Evolutionary conservation across 2,329 filamentous ascomycete species (phyloP).

Genomic region (Talaromyces sp.): DNA sequence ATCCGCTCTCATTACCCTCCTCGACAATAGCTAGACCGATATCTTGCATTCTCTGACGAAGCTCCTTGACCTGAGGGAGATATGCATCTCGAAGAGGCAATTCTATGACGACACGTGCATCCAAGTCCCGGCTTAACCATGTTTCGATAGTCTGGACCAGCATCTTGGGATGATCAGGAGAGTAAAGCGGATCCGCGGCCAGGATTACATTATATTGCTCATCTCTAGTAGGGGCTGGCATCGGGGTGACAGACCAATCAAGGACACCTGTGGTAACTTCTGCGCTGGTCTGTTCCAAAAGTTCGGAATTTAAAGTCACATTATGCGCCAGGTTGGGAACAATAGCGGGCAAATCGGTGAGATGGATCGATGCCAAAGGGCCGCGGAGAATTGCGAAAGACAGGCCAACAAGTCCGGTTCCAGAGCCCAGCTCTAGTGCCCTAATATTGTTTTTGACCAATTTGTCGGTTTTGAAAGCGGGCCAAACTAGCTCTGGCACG

Average conservation of each 20-base stretch:
- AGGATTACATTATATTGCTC: slow-evolving; percentile 61
- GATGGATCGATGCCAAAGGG: slow-evolving; percentile 51
- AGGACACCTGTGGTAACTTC: slow-evolving; percentile 59
- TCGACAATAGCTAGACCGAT: slow-evolving; percentile 50
- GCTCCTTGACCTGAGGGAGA: slow-evolving; percentile 54
- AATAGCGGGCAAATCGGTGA: slow-evolving; percentile 83
- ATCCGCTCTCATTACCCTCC: slow-evolving; percentile 40
- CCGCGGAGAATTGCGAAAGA: slow-evolving; percentile 69
- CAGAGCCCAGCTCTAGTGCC: slow-evolving; percentile 76
- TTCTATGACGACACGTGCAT: slow-evolving; percentile 69
- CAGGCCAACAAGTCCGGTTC: slow-evolving; percentile 85
- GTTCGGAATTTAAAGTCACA: slow-evolving; percentile 54
- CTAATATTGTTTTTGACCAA: slow-evolving; percentile 20
- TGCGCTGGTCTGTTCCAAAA: slow-evolving; percentile 52
- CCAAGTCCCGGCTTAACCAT: slow-evolving; percentile 54
- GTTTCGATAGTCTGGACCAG: slow-evolving; percentile 63
- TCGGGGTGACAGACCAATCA: slow-evolving; percentile 56
- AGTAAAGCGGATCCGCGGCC: slow-evolving; percentile 82
- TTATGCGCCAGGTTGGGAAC: slow-evolving; percentile 76
- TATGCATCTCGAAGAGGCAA: slow-evolving; percentile 71
- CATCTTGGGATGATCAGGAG: slow-evolving; percentile 70
- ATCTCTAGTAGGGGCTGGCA: slow-evolving; percentile 21
- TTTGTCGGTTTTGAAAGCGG: slow-evolving; percentile 14
- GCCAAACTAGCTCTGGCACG: slow-evolving; percentile 25
- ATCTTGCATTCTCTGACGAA: slow-evolving; percentile 56